A percentile compares a stretch with the other conserved stretches of the same genome.
Evolutionary conservation across 1,284 basidiomycete genomes (phyloP).

Genomic region (Pseudozyma tsukubaensis): DNA sequence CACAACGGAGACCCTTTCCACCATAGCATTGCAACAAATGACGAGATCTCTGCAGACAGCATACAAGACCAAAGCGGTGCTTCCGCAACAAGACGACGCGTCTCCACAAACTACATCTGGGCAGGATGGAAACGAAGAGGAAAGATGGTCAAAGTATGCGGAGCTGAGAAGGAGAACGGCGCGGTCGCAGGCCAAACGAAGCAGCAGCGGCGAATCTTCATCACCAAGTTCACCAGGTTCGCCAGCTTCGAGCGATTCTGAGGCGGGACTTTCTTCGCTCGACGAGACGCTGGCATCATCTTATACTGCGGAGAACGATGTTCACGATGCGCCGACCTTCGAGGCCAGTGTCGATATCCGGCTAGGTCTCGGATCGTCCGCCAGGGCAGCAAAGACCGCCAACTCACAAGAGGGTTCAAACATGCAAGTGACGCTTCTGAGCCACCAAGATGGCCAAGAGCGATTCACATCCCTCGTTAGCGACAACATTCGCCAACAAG

Average conservation of each 20-base stretch:
- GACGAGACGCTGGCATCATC: slow-evolving; percentile 47
- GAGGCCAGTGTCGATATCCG: slow-evolving; percentile 14
- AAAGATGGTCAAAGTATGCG: slow-evolving; percentile 12
- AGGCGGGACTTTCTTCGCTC: slow-evolving; percentile 25
- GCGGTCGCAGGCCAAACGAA: background rate
- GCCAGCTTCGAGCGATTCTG: slow-evolving; percentile 36
- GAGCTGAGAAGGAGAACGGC: slow-evolving; percentile 16
- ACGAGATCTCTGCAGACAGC: slow-evolving; percentile 2
- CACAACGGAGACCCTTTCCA: background rate
- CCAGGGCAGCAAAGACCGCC: no score
- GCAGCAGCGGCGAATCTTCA: slow-evolving; percentile 8
- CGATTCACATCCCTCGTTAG: slow-evolving; percentile 12
- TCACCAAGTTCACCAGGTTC: slow-evolving; percentile 14
- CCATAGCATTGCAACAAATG: slow-evolving; percentile 6
- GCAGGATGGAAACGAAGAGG: background rate
- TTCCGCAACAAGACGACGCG: background rate
- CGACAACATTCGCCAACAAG: background rate
- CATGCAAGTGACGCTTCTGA: slow-evolving; percentile 21
- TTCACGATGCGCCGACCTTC: background rate
- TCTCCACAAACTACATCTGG: background rate
- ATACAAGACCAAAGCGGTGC: slow-evolving; percentile 21
- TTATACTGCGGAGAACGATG: slow-evolving; percentile 31
- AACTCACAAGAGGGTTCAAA: background rate
- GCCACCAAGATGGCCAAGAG: slow-evolving; percentile 17
- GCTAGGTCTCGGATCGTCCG: slow-evolving; percentile 1